Evolutionary conservation across 2,329 filamentous ascomycete species (phyloP).

Genomic region (Ophiostoma himal-ulmi): DNA sequence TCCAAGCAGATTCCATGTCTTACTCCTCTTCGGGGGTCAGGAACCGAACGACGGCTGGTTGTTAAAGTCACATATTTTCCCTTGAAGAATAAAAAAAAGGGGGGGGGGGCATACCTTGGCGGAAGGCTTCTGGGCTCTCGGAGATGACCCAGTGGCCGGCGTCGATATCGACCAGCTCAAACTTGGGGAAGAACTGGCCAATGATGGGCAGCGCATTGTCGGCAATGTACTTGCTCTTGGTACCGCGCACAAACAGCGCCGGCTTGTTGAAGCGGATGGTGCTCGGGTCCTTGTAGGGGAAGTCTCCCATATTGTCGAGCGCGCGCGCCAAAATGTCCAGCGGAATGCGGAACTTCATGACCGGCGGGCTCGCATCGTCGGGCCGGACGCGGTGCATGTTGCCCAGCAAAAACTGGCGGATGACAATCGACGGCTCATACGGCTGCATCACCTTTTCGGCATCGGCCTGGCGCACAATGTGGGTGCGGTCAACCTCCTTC

Average conservation of each 20-base stretch:
- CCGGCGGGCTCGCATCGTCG: constrained; percentile 27
- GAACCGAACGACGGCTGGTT: constrained; percentile 34
- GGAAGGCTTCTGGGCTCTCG: constrained; percentile 77
- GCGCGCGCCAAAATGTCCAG: constrained; percentile 61
- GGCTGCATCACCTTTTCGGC: constrained; percentile 72
- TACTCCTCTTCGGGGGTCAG: constrained; percentile 32
- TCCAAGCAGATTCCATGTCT: background rate
- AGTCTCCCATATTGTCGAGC: constrained; percentile 75
- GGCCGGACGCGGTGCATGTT: constrained; percentile 61
- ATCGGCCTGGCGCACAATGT: constrained; percentile 63
- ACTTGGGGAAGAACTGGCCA: constrained; percentile 75
- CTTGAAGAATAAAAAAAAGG: background rate
- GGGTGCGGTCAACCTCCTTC: constrained; percentile 67
- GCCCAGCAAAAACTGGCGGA: constrained; percentile 87
- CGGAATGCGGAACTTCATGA: constrained; percentile 72
- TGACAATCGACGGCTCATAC: constrained; percentile 67
- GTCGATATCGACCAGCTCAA: constrained; percentile 66
- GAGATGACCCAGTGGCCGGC: constrained; percentile 84
- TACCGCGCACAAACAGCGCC: constrained; percentile 75
- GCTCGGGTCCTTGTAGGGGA: constrained; percentile 74
- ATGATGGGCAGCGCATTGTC: constrained; percentile 76
- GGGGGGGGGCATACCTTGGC: constrained; percentile 53
- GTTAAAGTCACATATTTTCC: background rate
- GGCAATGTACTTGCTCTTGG: constrained; percentile 69
- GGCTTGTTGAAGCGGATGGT: constrained; percentile 65